Base-by-base conservation (phyloP, 2,329 filamentous ascomycete genomes). In the Mycogone perniciosa region DNA sequence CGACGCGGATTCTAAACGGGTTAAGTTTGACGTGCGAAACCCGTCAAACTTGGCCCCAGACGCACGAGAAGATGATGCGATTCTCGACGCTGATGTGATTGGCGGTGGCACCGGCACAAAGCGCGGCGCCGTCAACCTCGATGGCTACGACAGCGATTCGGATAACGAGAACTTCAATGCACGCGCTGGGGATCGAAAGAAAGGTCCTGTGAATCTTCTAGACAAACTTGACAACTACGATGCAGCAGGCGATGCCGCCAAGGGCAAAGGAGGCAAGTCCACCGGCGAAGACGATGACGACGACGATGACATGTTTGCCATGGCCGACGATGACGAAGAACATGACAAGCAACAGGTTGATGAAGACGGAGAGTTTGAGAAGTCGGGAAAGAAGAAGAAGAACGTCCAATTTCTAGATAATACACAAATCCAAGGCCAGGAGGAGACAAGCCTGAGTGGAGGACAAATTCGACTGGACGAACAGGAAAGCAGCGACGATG, bases 141-240 rank as follows among this genome's bases (percentile, higher is more conserved):
- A 97, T 63, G 93, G 93, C 46, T 99, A 97, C 71, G 92, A 97
- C 60, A 93, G 87, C 7, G 93, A 99, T 69, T 95, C 92, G 2
- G 82, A 86, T 47, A 92, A 95, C 57, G 93, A 97, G 64, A 90
- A 88, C 41, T 95, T 96, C 67, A 81, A 93, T 59, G 80, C 79
- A 31, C 81, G 88, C 46, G 86, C 87, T 5, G 82, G 84, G 52
- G 77, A 78, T 50, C 79, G 76, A 56, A 72, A 70, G 48, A 74
- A 64, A 52, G 72, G 72, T 51, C 67, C 76, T n/a, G 73, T 78
- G 6, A 69, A 76, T 52, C 63, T 81, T 6, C 63, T 73, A 1
- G 73, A 79, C 9, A 71, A 77, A 48, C 70, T 82, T 31, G 79
- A 82, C 57, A 76, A 74, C 51, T 82, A 82, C 66, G 67, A 73